These are phyloP conservation scores for Dryadomyces sulphureus DNA, from an alignment of 2,329 filamentous ascomycete genomes.

Conservation along the genomic window DNA sequence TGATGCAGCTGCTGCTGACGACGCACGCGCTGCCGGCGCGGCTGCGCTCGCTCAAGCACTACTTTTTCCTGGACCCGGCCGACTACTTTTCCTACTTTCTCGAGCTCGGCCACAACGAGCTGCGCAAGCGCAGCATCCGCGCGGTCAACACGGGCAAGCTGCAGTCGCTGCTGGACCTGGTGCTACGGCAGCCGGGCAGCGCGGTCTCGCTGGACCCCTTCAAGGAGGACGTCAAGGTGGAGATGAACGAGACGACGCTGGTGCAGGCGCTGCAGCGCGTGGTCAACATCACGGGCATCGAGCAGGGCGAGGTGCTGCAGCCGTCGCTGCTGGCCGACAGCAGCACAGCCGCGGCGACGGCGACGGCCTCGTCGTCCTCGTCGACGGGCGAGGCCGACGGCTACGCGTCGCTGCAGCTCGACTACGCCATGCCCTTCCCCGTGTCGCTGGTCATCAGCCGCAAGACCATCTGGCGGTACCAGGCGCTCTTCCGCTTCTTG, in stretches of 20 bases:
- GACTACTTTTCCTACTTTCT: conserved; percentile 98
- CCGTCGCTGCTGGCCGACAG: conserved; percentile 59
- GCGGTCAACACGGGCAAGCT: conserved; percentile 84
- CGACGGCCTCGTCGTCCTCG: conserved; percentile 38
- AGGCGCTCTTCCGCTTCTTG: conserved; percentile 88
- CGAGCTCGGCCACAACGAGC: conserved; percentile 75
- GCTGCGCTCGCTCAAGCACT: conserved; percentile 86
- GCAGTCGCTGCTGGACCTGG: conserved; percentile 88
- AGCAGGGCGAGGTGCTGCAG: conserved; percentile 72
- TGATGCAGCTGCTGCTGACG: conserved; percentile 80
- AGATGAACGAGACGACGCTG: conserved; percentile 89
- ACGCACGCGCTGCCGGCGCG: conserved; percentile 82
- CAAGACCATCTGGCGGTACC: conserved; percentile 93
- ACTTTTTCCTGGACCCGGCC: conserved; percentile 95
- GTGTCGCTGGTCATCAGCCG: conserved; percentile 89
- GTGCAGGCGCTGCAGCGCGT: conserved; percentile 92
- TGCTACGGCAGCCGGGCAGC: conserved; percentile 88
- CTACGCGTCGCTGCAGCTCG: conserved; percentile 84
- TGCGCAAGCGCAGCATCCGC: conserved; percentile 84
- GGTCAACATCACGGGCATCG: conserved; percentile 89
- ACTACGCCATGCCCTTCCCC: conserved; percentile 89
- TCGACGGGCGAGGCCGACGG: conserved; percentile 71
- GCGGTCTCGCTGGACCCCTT: conserved; percentile 90
- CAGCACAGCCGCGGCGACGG: conserved; percentile 43
- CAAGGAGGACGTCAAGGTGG: conserved; percentile 95